Percentiles rank a stretch among this genome's conserved stretches.
phyloP scores from a whole-genome alignment of 2,329 filamentous ascomycete species.

The Epichloe bromicola region DNA sequence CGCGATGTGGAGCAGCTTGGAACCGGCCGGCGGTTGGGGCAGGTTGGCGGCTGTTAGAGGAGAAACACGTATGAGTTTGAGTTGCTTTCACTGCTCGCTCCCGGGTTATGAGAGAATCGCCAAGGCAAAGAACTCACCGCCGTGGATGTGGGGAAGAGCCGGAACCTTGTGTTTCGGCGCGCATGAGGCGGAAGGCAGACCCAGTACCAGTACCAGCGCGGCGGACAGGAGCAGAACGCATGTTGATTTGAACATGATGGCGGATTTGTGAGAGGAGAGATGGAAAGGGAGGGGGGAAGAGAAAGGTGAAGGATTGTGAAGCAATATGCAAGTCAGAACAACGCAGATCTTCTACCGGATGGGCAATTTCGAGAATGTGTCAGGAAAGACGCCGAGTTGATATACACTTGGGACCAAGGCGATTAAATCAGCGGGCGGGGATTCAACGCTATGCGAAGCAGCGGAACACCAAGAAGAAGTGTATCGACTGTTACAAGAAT shows the following conservation, averaged over 20 bases:
- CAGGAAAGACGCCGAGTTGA: conserved; percentile 6
- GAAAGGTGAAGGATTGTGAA: no score
- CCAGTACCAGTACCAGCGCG: conserved; percentile 16
- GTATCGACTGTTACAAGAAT: conserved; percentile 7
- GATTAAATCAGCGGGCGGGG: background rate
- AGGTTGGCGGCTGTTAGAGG: conserved; percentile 27
- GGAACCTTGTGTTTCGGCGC: conserved; percentile 6
- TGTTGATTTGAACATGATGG: conserved; percentile 21
- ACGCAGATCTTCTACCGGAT: background rate
- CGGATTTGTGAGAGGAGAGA: background rate
- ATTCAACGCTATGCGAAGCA: background rate
- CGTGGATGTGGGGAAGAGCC: background rate
- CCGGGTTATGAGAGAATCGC: no score
- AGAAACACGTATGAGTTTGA: background rate
- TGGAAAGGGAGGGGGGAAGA: no score
- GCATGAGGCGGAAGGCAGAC: conserved; percentile 15
- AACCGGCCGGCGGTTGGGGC: conserved; percentile 23
- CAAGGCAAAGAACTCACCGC: background rate
- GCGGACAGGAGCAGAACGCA: conserved; percentile 21
- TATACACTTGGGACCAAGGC: conserved; percentile 2
- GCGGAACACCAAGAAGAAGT: background rate
- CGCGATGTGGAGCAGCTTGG: conserved; percentile 39
- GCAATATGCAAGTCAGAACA: no score
- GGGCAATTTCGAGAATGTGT: background rate
- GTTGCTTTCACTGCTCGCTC: no score